phyloP scores from a whole-genome alignment of 257 asterid genomes.

The Solanum bulbocastanum region DNA sequence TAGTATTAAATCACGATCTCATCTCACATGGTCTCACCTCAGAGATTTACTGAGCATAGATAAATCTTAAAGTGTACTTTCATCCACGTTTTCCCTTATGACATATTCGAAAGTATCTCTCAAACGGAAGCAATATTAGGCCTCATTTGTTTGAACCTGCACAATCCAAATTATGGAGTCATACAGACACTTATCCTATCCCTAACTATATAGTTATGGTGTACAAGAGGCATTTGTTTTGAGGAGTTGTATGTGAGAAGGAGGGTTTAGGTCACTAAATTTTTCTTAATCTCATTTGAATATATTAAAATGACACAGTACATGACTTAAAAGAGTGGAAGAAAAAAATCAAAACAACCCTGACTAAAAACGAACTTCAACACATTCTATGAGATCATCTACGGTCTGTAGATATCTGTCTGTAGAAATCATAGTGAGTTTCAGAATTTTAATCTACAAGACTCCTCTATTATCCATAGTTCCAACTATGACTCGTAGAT shows the following conservation, averaged over 20 bases:
- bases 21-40: not conserved
- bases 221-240: not conserved
- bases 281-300: not conserved
- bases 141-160: not conserved
- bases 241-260: not conserved
- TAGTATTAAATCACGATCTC: too few relatives aligned
- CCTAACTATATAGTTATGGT: not conserved
- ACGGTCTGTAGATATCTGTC: too few relatives aligned
- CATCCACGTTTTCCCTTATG: not conserved
- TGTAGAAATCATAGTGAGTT: not conserved
- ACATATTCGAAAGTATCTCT: not conserved
- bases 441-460: too few relatives aligned
- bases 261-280: not conserved
- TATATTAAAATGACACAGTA: not conserved
- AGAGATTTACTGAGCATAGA: not conserved
- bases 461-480: not conserved
- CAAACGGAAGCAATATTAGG: too few relatives aligned
- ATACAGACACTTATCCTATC: not conserved
- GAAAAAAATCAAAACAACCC: too few relatives aligned
- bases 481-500: not conserved
- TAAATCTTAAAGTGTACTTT: too few relatives aligned
- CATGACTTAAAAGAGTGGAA: not conserved
- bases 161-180: not conserved
- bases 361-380: too few relatives aligned
- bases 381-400: not conserved